Conservation (phyloP, 768 basidiomycete species). For the Ramaria sp. region DNA sequence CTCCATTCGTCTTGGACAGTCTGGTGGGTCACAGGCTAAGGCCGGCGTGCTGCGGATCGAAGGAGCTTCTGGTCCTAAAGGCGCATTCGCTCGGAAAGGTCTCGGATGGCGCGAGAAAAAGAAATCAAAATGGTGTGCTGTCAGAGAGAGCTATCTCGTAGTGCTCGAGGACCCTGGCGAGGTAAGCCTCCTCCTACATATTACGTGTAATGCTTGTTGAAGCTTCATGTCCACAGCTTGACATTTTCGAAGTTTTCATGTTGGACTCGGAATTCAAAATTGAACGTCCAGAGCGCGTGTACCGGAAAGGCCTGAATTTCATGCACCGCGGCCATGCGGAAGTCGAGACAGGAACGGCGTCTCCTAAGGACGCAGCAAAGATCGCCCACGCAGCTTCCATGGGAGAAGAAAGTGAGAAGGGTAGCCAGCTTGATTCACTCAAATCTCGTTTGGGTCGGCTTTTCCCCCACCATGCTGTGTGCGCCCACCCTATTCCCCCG, state of each 20-base stretch:
- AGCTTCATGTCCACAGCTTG: conserved; percentile 34
- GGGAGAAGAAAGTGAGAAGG: conserved; percentile 18
- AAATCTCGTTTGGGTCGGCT: conserved; percentile 34
- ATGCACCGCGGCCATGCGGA: conserved; percentile 30
- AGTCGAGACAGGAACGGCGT: conserved; percentile 12
- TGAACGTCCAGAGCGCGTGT: conserved; percentile 81
- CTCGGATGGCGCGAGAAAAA: conserved; percentile 47
- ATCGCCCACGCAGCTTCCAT: neutral
- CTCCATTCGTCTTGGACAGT: conserved; percentile 66
- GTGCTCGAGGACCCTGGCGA: conserved; percentile 80
- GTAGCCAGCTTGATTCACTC: conserved; percentile 39
- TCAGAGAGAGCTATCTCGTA: conserved; percentile 87
- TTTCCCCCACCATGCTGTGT: conserved; percentile 22
- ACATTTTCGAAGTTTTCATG: conserved; percentile 90
- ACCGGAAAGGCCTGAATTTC: conserved; percentile 74
- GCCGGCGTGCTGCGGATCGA: conserved; percentile 71
- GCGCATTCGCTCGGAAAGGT: conserved; percentile 57
- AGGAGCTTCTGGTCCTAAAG: conserved; percentile 37
- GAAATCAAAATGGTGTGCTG: conserved; percentile 78
- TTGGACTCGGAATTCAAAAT: conserved; percentile 84
- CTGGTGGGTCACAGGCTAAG: conserved; percentile 84
- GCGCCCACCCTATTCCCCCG: neutral
- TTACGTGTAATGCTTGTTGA: neutral
- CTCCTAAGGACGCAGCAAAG: conserved; percentile 10
- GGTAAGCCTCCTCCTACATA: conserved; percentile 29